Evolutionary conservation across 495 filamentous ascomycete species (phyloP), one percentile per base, ranked within the genome.

Genomic region (Annulohypoxylon maeteangense): DNA sequence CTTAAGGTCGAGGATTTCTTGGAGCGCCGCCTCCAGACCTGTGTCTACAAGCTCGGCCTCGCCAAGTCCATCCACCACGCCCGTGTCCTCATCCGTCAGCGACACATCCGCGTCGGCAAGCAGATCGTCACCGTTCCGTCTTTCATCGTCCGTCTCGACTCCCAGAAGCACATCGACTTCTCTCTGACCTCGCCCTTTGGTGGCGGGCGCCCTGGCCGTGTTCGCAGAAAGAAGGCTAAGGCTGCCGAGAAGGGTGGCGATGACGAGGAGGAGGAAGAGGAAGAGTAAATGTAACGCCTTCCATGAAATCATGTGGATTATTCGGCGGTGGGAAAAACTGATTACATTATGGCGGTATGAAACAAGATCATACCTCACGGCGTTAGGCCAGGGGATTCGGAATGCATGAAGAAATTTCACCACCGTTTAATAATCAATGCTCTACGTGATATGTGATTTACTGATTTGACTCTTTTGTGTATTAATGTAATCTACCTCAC

Each of bases 121-220:
- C 95, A 99, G 89, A 98, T 99, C 84, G 95, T 99, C 88, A 99
- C 98, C 84, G 95, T 99, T 27, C 95, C 95, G 57, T 98, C 95
- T 34, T 99, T 96, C 91, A 88, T 99, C 81, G 95, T 99, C 83
- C 95, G 95, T 84, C 93, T 99, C 73, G 95, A 99, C 88, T 97
- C 94, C 76, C 95, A 99, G 88, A 99, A 99, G 91, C 95, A 99
- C 91, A 99, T 99, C 78, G 95, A 99, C 88, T 99, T 99, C 83
- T 89, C 95, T 62, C 90, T 99, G 60, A 95, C 89, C 82, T 98
- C 95, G 75, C 96, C 95, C 76, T 97, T 97, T 80, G 95, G 95
- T 85, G 95, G 95, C 81, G 95, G 95, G 78, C 94, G 95, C 79
- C 92, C 92, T 76, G 95, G 95, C 67, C 95, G 95, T 87, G 93